Percentiles rank a stretch among this genome's conserved stretches.
These are phyloP conservation scores for Arthrobotrys megalospora DNA, from an alignment of 2,329 filamentous ascomycete species.

Conservation along the genomic window DNA sequence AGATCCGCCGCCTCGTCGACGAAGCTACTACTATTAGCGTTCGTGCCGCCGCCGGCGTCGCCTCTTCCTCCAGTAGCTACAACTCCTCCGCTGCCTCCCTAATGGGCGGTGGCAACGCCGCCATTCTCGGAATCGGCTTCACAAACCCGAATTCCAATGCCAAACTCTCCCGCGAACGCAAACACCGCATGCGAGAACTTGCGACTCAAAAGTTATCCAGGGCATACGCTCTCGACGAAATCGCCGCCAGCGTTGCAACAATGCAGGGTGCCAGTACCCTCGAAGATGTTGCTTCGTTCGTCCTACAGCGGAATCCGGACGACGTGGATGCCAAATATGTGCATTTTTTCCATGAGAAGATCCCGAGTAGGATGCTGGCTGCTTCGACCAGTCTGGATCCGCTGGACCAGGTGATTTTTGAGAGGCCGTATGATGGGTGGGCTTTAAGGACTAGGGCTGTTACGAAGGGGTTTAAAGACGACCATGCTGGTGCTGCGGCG, in stretches of 20 bases:
- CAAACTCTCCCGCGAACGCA: conserved; percentile 82
- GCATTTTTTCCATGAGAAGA: conserved; percentile 94
- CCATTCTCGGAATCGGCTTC: conserved; percentile 73
- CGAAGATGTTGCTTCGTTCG: conserved; percentile 81
- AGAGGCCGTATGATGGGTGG: conserved; percentile 76
- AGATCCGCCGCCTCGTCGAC: conserved; percentile 84
- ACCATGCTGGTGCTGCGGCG: conserved; percentile 77
- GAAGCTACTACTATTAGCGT: conserved; percentile 84
- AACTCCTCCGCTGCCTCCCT: conserved; percentile 69
- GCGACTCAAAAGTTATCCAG: conserved; percentile 82
- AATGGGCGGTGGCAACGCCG: conserved; percentile 70
- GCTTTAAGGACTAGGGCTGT: conserved; percentile 81
- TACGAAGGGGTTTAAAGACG: conserved; percentile 81
- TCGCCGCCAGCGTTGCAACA: conserved; percentile 83
- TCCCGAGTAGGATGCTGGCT: conserved; percentile 80
- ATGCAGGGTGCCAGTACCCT: conserved; percentile 85
- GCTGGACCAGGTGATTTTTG: conserved; percentile 78
- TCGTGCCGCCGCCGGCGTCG: conserved; percentile 81
- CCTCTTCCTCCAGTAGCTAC: conserved; percentile 71
- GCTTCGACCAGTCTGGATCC: conserved; percentile 79
- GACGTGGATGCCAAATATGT: conserved; percentile 86
- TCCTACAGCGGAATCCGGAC: conserved; percentile 78
- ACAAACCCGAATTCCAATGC: conserved; percentile 72
- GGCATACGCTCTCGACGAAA: conserved; percentile 86
- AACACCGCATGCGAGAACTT: conserved; percentile 84